Evolutionary conservation across 257 asterid species (phyloP).

Genomic region (Mitragyna speciosa): DNA sequence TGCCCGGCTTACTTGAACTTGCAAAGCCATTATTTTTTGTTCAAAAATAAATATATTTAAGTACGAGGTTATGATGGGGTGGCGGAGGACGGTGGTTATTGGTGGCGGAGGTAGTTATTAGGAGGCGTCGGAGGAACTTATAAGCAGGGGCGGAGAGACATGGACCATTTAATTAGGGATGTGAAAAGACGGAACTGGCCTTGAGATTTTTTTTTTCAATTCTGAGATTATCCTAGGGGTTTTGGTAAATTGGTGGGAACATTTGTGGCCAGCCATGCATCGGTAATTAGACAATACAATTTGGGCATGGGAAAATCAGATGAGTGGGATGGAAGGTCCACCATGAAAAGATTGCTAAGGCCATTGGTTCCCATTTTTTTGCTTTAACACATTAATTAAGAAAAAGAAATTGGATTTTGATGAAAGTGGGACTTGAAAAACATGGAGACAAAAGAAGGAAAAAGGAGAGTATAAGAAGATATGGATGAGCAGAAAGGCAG

Average conservation of each 20-base stretch:
- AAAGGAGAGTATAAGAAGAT: not conserved
- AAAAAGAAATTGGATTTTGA: no score
- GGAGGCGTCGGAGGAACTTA: constrained; percentile 21
- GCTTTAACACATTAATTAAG: no score
- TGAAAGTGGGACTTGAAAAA: no score
- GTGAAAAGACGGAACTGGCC: constrained; percentile 33
- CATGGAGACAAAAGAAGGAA: not conserved
- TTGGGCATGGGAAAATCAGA: constrained; percentile 1
- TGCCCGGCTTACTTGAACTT: constrained; percentile 51
- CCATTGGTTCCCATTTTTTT: constrained; percentile 3
- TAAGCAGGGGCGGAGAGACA: constrained; percentile 11
- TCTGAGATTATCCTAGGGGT: constrained; percentile 7
- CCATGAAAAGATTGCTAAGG: not conserved
- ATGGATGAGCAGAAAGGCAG: not conserved
- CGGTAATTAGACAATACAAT: no score
- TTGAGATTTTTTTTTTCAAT: constrained; percentile 28
- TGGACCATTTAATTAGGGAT: constrained; percentile 27
- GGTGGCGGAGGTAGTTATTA: constrained; percentile 12
- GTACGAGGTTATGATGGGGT: not conserved
- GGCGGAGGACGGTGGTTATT: constrained; percentile 18
- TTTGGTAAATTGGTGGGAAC: constrained; percentile 1
- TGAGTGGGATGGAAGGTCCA: not conserved
- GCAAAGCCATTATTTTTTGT: constrained; percentile 55
- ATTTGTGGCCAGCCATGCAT: constrained; percentile 7
- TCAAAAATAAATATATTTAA: not conserved